phyloP scores from a whole-genome alignment of 768 basidiomycete species.

The Dentipellis sp. region DNA sequence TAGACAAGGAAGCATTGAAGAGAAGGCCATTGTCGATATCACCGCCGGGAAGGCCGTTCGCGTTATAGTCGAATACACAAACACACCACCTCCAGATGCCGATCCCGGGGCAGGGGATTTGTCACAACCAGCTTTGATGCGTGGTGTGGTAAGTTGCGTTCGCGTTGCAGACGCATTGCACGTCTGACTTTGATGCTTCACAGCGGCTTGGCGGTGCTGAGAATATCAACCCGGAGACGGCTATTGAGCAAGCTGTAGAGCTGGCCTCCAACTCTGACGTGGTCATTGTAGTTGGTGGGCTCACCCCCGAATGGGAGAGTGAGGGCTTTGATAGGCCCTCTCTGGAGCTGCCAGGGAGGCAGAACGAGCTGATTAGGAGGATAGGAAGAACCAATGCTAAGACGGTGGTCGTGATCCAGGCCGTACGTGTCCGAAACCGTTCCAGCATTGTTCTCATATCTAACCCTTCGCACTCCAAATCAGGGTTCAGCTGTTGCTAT shows the following conservation, averaged over 20 bases:
- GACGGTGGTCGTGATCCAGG: constrained; percentile 53
- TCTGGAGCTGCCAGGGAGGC: constrained; percentile 47
- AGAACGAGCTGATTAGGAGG: constrained; percentile 47
- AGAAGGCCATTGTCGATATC: constrained; percentile 41
- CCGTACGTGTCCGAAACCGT: constrained; percentile 28
- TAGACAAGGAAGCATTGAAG: constrained; percentile 58
- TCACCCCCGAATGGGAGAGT: constrained; percentile 67
- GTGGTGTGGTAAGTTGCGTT: constrained; percentile 43
- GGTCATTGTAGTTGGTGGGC: constrained; percentile 49
- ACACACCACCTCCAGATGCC: constrained; percentile 39
- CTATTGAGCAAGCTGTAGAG: constrained; percentile 45
- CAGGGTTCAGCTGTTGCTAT: constrained; percentile 65
- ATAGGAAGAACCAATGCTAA: constrained; percentile 46
- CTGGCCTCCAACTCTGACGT: constrained; percentile 46
- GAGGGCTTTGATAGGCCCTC: constrained; percentile 66
- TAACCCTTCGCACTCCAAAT: background rate
- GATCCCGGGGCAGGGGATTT: constrained; percentile 29
- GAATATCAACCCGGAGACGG: constrained; percentile 47
- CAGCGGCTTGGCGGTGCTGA: constrained; percentile 62
- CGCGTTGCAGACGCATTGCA: too few relatives aligned
- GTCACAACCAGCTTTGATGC: constrained; percentile 61
- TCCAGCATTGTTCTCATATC: background rate
- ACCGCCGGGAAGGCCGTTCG: constrained; percentile 37
- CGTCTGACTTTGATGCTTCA: background rate
- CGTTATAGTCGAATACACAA: constrained; percentile 57